These are phyloP conservation scores for Turritis glabra DNA, from an alignment of 345 rosid species.

Conservation along the genomic window DNA sequence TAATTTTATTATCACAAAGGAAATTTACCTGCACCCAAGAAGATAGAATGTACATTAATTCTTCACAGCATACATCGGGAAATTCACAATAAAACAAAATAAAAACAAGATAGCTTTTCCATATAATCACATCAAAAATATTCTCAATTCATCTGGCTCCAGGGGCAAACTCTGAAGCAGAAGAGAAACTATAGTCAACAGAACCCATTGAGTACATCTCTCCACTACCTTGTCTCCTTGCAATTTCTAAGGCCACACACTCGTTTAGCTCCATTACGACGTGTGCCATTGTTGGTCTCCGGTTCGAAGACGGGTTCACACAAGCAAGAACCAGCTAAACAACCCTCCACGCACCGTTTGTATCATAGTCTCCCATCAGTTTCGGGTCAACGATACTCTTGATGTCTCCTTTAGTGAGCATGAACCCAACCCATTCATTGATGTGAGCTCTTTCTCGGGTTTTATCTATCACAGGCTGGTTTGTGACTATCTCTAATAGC, in stretches of 20 bases:
- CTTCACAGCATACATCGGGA: background rate
- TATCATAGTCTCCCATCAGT: constrained; percentile 41
- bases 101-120: background rate
- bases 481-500: constrained; percentile 54
- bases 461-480: constrained; percentile 41
- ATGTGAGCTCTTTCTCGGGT: constrained; percentile 37
- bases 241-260: constrained; percentile 33
- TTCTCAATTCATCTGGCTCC: constrained; percentile 31
- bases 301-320: constrained; percentile 27
- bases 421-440: constrained; percentile 43
- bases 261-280: constrained; percentile 46
- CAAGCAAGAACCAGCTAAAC: constrained; percentile 50
- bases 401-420: constrained; percentile 48
- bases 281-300: constrained; percentile 47
- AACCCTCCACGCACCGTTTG: constrained; percentile 48
- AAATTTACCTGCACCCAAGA: too few species aligned
- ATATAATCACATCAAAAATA: background rate
- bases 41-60: background rate
- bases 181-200: background rate
- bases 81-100: background rate
- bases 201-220: constrained; percentile 16
- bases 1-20: too few species aligned
- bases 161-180: constrained; percentile 24
- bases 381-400: constrained; percentile 48
- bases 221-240: constrained; percentile 23